Conservation (phyloP, 2,329 filamentous ascomycete genomes). For the Leptographium lundbergii region DNA sequence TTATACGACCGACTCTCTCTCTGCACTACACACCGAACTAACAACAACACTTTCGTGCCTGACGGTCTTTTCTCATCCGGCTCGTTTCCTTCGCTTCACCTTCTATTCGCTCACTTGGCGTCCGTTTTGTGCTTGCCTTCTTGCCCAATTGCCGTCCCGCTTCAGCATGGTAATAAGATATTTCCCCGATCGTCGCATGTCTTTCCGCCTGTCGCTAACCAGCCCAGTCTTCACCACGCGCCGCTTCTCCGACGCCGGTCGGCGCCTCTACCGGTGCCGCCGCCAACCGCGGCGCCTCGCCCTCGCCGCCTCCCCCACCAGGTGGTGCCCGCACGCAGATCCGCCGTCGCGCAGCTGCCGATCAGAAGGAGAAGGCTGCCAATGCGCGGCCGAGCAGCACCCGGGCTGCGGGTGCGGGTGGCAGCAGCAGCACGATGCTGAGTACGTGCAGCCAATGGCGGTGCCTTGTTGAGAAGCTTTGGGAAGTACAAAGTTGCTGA, state of each 20-base stretch:
- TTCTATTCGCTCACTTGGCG: neutral
- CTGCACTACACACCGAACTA: neutral
- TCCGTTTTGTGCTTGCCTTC: neutral
- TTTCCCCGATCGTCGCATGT: neutral
- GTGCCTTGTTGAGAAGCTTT: neutral
- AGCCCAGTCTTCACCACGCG: constrained; percentile 43
- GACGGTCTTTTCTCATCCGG: neutral
- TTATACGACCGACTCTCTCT: neutral
- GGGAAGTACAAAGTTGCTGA: neutral
- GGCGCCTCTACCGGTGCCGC: constrained; percentile 52
- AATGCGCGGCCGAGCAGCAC: constrained; percentile 90
- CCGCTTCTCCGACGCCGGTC: constrained; percentile 40
- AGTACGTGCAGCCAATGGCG: constrained; percentile 45
- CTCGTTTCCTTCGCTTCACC: neutral
- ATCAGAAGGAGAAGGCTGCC: constrained; percentile 93
- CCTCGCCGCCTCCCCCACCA: constrained; percentile 77
- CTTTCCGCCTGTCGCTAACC: neutral
- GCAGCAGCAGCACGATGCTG: constrained; percentile 96
- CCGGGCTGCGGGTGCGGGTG: constrained; percentile 82
- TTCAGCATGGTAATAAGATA: neutral
- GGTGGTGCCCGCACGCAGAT: constrained; percentile 93
- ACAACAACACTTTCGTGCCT: too few species aligned
- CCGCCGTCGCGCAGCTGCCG: constrained; percentile 85
- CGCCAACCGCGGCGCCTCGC: constrained; percentile 62
- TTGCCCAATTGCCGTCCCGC: neutral